These are phyloP conservation scores for Arabidopsis suecica DNA, from an alignment of 345 rosid species.

Conservation along the genomic window DNA sequence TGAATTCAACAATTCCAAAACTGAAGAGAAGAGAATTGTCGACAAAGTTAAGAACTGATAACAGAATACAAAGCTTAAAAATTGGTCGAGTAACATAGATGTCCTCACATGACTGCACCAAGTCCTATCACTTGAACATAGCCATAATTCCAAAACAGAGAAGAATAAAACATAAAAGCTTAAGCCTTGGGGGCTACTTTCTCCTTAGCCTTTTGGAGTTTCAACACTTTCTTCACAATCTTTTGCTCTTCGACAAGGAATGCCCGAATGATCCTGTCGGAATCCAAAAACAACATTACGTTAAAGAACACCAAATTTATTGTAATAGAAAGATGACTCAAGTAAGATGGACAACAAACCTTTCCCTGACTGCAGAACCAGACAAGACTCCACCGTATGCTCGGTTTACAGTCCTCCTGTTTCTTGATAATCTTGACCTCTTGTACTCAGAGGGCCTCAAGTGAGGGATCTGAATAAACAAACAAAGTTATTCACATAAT, in stretches of 20 bases:
- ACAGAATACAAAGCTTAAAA: constrained; percentile 19
- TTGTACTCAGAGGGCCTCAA: constrained; percentile 74
- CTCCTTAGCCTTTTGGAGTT: constrained; percentile 70
- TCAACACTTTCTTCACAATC: constrained; percentile 75
- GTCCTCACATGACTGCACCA: constrained; percentile 21
- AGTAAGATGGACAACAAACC: constrained; percentile 47
- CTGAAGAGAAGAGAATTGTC: constrained; percentile 23
- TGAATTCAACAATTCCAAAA: constrained; percentile 26
- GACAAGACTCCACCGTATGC: constrained; percentile 80
- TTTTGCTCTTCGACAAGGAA: constrained; percentile 80
- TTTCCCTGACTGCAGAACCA: constrained; percentile 70
- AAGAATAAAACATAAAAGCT: neutral
- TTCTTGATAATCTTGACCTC: constrained; percentile 71
- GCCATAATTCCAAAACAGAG: constrained; percentile 18
- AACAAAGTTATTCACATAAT: neutral
- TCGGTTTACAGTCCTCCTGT: constrained; percentile 63
- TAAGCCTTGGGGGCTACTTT: constrained; percentile 45
- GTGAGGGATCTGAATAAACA: constrained; percentile 65
- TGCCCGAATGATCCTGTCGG: constrained; percentile 65
- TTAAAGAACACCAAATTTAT: neutral
- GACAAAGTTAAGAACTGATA: constrained; percentile 9
- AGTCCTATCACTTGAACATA: constrained; percentile 17
- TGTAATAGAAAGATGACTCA: neutral
- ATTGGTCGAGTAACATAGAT: constrained; percentile 16
- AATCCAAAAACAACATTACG: constrained; percentile 14